Evolutionary conservation across 352 stramenopile genomes (phyloP), one percentile per base, ranked within the genome.

Genomic region (Pythium phragmiticola): DNA sequence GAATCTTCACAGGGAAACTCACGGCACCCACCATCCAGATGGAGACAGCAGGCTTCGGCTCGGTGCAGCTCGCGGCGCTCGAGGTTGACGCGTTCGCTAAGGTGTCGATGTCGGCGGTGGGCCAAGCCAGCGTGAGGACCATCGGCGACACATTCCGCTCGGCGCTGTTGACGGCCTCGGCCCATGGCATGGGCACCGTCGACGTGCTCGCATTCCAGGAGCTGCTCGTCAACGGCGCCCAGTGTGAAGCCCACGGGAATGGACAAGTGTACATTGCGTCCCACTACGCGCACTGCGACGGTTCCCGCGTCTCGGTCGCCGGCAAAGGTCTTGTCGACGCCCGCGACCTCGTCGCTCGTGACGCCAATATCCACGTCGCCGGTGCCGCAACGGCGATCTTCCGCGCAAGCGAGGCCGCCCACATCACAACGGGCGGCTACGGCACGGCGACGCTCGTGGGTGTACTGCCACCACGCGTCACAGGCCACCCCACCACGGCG

Each of bases 381-480:
- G 60, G 60, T 3, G 34, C 34, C 1, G 60, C 50, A 26, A 60
- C 50, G 11, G 53, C 43, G 13, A 7, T 56, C 36, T 57, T 62
- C 16, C 53, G 52, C 16, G 45, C 60, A 2, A 62, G 60, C 16
- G 60, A 67, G 21, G n/a, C 7, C 5, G 53, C 45, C 34, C 45
- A 67, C 14, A 28, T 39, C 28, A 14, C 37, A 19, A 52, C 33
- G 21, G 43, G 47, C 16, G 60, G 60, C 0, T 62, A 57, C 53
- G 60, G 51, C 19, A 62, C 43, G 0, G 60, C 60, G 12, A 67
- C 53, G 12, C 33, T 67, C 0, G 42, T 51, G 3, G 60, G 52
- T 2, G 19, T 48, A 17, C 34, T 62, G 12, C 60, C 60, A 2
- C 45, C 52, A 34, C 52, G 46, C 52, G 42, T 67, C 42, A 61